Evolutionary conservation across 768 basidiomycete genomes (phyloP), one percentile per base, ranked within the genome.

Genomic region (Agaricus sinodeliciosus): DNA sequence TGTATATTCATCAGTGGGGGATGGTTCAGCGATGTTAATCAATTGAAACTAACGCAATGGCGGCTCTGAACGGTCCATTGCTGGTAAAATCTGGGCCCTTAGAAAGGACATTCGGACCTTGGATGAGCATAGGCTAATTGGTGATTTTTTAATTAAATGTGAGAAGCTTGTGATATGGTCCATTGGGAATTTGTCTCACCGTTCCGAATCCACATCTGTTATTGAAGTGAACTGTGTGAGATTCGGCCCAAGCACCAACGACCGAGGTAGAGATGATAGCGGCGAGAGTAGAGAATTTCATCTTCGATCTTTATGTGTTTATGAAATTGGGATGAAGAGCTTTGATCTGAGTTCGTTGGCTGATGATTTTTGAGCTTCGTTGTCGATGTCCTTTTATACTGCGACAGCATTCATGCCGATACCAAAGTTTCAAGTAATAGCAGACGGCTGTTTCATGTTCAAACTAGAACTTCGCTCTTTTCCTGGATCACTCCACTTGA

Each of bases 201-300:
- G 66, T 69, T 55, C 69, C 69, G 51, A 31, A 52, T 2, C 62
- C 68, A 59, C 65, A 73, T 27, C 61, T 60, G 58, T 75, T 73
- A 37, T 59, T 61, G 55, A 74, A 72, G 52, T 62, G 63, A 11
- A 74, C 63, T 6, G 64, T 65, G 57, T 74, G 72, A 3, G 59
- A 53, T 55, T 73, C 70, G 25, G 64, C 66, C 3, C 52, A 43
- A 15, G 62, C 67, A 28, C 56, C 56, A 39, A 58, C 40, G 26
- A 63, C 39, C 44, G 59, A 51, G 42, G 59, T 46, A 19, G 60
- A 51, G 16, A 68, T 43, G 13, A 62, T 40, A 35, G 58, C 43
- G 18, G 58, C 46, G 53, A 55, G n/a, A 48, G 60, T 27, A 9
- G 25, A 26, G 27, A 45, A 36, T 15, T 51, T 51, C 43, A 45